phyloP scores from a whole-genome alignment of 208 protist species.

The Leishmania guyanensis region DNA sequence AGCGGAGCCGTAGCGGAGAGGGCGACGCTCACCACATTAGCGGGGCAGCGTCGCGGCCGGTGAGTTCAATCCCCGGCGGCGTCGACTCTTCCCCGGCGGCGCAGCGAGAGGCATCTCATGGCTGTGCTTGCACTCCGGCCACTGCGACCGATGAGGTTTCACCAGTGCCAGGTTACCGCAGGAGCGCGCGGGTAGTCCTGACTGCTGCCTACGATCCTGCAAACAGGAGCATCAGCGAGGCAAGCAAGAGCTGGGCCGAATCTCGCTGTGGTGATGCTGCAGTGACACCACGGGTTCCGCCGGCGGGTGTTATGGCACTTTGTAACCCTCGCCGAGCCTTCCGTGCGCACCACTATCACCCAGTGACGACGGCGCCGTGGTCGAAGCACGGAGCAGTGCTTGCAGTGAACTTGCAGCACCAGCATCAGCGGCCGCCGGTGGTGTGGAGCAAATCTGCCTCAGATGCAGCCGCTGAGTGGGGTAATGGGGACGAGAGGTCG shows the following conservation, averaged over 20 bases:
- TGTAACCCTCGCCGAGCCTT: background rate
- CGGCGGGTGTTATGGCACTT: background rate
- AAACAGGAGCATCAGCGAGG: slow-evolving; percentile 2
- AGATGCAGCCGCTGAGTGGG: background rate
- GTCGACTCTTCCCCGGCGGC: background rate
- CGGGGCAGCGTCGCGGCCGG: background rate
- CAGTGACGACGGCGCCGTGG: background rate
- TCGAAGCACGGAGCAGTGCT: background rate
- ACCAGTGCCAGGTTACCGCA: background rate
- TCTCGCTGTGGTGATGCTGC: too few relatives aligned
- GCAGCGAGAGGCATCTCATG: background rate
- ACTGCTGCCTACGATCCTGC: slow-evolving; percentile 5
- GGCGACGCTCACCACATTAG: background rate
- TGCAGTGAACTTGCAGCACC: background rate
- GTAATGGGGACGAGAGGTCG: background rate
- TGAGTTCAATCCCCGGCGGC: background rate
- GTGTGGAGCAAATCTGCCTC: background rate
- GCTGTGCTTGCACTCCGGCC: background rate
- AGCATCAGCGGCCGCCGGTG: background rate
- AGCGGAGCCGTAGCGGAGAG: background rate
- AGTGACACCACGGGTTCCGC: background rate
- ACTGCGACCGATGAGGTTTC: background rate
- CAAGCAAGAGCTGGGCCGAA: background rate
- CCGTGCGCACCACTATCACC: slow-evolving; percentile 8
- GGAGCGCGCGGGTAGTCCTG: background rate